These are phyloP conservation scores for Thozetella sp. DNA, from an alignment of 495 filamentous ascomycete genomes.

Conservation along the genomic window DNA sequence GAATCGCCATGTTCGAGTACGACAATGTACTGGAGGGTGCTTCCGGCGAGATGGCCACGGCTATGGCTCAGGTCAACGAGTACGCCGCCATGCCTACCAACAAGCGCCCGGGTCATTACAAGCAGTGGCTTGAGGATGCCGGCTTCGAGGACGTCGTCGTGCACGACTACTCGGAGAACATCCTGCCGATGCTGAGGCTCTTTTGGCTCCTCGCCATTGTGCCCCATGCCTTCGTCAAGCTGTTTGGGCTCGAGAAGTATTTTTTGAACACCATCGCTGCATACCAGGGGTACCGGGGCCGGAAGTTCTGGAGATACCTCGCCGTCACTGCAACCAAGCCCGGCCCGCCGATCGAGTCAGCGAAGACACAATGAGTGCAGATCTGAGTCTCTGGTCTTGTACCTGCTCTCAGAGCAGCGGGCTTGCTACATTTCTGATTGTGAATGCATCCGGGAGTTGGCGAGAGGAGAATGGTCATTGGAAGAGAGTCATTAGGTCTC, in stretches of 20 bases:
- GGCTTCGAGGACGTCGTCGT: conserved; percentile 52
- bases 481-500: too few relatives aligned
- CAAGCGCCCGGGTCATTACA: conserved; percentile 23
- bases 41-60: conserved; percentile 25
- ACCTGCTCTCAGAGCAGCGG: too few relatives aligned
- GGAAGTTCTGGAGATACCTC: conserved; percentile 25
- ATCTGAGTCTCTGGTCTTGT: too few relatives aligned
- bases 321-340: conserved; percentile 28
- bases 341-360: conserved; percentile 17
- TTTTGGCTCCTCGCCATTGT: conserved; percentile 53
- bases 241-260: conserved; percentile 42
- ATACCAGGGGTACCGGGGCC: conserved; percentile 15
- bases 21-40: conserved; percentile 39
- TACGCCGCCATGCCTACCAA: conserved; percentile 52
- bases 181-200: conserved; percentile 50
- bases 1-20: conserved; percentile 52
- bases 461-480: too few relatives aligned
- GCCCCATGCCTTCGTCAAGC: conserved; percentile 49
- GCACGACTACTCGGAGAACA: conserved; percentile 48
- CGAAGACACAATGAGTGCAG: too few relatives aligned
- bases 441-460: too few relatives aligned
- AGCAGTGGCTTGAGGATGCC: conserved; percentile 43
- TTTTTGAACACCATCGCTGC: conserved; percentile 33
- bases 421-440: too few relatives aligned
- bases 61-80: conserved; percentile 39